Evolutionary conservation across 2,329 filamentous ascomycete genomes (phyloP).

Genomic region (Xylariaceae sp.): DNA sequence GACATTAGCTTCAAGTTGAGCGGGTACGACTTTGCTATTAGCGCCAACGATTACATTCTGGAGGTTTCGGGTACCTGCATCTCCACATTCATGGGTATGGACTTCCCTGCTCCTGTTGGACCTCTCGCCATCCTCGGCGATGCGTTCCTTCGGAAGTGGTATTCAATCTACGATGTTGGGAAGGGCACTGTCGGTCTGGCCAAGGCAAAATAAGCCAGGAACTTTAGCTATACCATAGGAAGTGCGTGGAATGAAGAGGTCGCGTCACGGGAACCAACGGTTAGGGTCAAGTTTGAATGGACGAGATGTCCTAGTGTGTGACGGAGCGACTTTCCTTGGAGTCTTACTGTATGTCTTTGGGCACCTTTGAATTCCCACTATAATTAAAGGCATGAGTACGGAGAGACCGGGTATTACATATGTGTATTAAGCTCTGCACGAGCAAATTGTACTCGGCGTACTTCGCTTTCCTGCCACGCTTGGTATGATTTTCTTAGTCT

Average conservation of each 20-base stretch:
- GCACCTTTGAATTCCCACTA: background rate
- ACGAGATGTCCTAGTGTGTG: background rate
- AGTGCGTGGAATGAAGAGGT: constrained; percentile 1
- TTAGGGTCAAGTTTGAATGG: background rate
- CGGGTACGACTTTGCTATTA: constrained; percentile 90
- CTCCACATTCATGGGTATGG: constrained; percentile 96
- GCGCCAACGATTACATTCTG: constrained; percentile 87
- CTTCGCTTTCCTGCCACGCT: background rate
- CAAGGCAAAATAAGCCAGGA: constrained; percentile 57
- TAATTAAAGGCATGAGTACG: background rate
- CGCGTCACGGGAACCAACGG: background rate
- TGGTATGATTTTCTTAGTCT: background rate
- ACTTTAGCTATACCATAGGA: background rate
- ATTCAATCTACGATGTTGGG: constrained; percentile 94
- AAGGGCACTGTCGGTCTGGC: constrained; percentile 86
- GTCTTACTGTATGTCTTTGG: background rate
- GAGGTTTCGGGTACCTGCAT: constrained; percentile 95
- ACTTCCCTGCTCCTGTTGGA: constrained; percentile 79
- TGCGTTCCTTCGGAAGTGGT: constrained; percentile 78
- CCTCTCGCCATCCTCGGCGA: constrained; percentile 94
- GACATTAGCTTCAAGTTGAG: constrained; percentile 87
- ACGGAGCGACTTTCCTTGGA: background rate
- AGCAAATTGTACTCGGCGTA: background rate
- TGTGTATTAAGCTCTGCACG: constrained; percentile 16
- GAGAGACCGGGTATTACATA: constrained; percentile 3